phyloP scores from a whole-genome alignment of 441 rosid species.

The Raphanus hybrid region DNA sequence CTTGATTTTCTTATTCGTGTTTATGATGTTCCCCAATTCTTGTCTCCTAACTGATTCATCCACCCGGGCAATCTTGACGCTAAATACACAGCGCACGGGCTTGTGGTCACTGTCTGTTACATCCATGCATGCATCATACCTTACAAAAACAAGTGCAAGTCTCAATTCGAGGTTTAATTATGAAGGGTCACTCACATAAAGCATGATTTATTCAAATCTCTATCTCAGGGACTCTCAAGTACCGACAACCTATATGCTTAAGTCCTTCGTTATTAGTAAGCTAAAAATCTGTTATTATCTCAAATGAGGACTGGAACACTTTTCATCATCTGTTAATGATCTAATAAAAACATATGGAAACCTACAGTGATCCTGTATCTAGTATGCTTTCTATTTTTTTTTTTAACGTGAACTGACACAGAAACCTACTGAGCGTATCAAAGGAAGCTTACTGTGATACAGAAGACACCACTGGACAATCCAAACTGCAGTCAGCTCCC shows the following conservation, averaged over 20 bases:
- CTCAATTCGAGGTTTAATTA: neutral
- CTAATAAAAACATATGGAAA: neutral
- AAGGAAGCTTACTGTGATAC: slow-evolving; percentile 53
- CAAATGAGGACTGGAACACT: neutral
- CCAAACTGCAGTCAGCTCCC: slow-evolving; percentile 67
- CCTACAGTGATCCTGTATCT: neutral
- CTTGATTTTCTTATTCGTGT: slow-evolving; percentile 56
- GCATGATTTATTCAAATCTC: slow-evolving; percentile 9
- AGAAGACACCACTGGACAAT: slow-evolving; percentile 67
- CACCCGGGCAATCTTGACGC: slow-evolving; percentile 55
- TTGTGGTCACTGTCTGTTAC: slow-evolving; percentile 86
- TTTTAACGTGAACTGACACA: slow-evolving; percentile 10
- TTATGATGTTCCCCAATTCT: slow-evolving; percentile 64
- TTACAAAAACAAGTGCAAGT: slow-evolving; percentile 28
- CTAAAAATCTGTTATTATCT: neutral
- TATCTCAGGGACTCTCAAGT: neutral
- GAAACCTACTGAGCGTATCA: neutral
- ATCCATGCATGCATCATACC: slow-evolving; percentile 84
- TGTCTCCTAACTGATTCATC: slow-evolving; percentile 73
- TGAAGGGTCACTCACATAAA: slow-evolving; percentile 23
- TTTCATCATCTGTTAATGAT: slow-evolving; percentile 7
- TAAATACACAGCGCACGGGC: slow-evolving; percentile 69
- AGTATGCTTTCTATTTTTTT: slow-evolving; percentile 17
- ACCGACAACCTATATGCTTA: neutral
- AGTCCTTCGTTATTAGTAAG: neutral